These are phyloP conservation scores for Thermomyces lanuginosus DNA, from an alignment of 2,329 filamentous ascomycete species.

Conservation along the genomic window DNA sequence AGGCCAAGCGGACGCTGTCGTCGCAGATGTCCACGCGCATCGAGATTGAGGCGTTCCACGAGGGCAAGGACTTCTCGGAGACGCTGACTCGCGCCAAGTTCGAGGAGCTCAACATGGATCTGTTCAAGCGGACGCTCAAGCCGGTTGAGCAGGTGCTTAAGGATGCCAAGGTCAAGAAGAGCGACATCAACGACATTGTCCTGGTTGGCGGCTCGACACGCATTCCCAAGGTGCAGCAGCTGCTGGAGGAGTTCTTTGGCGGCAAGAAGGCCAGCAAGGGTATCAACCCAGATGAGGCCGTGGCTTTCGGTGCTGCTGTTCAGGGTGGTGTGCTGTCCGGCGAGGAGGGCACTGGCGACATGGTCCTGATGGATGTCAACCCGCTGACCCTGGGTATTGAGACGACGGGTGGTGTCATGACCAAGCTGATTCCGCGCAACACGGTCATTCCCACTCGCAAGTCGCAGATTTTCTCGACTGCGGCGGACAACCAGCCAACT, in stretches of 20 bases:
- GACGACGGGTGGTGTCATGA: conserved; percentile 96
- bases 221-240: conserved; percentile 91
- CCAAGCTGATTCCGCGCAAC: conserved; percentile 87
- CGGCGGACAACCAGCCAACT: conserved; percentile 89
- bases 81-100: conserved; percentile 97
- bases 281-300: conserved; percentile 98
- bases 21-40: conserved; percentile 86
- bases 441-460: conserved; percentile 91
- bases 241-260: conserved; percentile 89
- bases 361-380: conserved; percentile 96
- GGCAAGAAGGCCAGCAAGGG: conserved; percentile 98
- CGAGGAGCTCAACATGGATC: conserved; percentile 95
- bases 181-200: conserved; percentile 87
- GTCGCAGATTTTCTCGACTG: conserved; percentile 94
- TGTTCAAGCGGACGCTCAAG: conserved; percentile 99
- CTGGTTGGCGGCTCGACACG: conserved; percentile 96
- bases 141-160: conserved; percentile 97
- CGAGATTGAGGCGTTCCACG: conserved; percentile 93
- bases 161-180: conserved; percentile 95
- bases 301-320: conserved; percentile 91
- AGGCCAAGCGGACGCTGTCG: conserved; percentile 96
- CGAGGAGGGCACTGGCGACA: conserved; percentile 59
- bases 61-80: conserved; percentile 96
- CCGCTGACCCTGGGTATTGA: conserved; percentile 92
- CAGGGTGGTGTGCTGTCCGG: conserved; percentile 91